Evolutionary conservation across 768 basidiomycete genomes (phyloP), one percentile per base, ranked within the genome.

Genomic region (Leccinum olivaceopallidum): DNA sequence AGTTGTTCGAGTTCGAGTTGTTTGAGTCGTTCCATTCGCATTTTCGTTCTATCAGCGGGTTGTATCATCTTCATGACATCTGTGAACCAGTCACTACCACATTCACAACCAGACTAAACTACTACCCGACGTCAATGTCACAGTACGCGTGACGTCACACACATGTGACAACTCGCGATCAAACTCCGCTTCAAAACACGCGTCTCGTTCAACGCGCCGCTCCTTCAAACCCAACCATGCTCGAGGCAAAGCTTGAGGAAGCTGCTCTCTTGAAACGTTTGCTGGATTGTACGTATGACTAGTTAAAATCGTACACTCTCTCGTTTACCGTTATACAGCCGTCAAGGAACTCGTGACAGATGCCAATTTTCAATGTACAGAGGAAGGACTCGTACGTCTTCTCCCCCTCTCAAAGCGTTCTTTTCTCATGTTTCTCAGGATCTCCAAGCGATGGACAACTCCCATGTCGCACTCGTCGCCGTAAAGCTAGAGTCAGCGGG

Each of bases 401-500:
- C 16, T n/a, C 5, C 3, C 10, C 50, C 16, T 28, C 34, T 44
- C 9, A 9, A 30, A 18, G 3, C 6, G 9, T 2, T 13, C 7
- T 3, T 16, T 5, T 8, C 42, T 70, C 22, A 60, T 9, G 44
- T 22, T 26, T n/a, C 5, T 5, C 55, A 88, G 87, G 85, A 85
- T 57, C 84, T 99, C 5, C 96, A 98, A 80, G 97, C 96, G 4
- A 99, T 98, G 96, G 97, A 98, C 80, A 98, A 98, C 83, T 97
- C 96, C 3, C 96, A 98, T 76, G 96, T 99, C 69, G 97, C 96
- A 1, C 90, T 98, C 65, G 96, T 99, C 44, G 80, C 93, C 8
- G 94, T 97, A 52, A 84, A 89, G 62, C 83, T 99, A 32, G 78
- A 88, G 44, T 84, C 86, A 1, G 78, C 83, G 0, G 93, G 92